Percentiles rank a stretch among this genome's conserved stretches.
Conservation (phyloP, 1,284 basidiomycete species). For the Heterobasidion annosum region DNA sequence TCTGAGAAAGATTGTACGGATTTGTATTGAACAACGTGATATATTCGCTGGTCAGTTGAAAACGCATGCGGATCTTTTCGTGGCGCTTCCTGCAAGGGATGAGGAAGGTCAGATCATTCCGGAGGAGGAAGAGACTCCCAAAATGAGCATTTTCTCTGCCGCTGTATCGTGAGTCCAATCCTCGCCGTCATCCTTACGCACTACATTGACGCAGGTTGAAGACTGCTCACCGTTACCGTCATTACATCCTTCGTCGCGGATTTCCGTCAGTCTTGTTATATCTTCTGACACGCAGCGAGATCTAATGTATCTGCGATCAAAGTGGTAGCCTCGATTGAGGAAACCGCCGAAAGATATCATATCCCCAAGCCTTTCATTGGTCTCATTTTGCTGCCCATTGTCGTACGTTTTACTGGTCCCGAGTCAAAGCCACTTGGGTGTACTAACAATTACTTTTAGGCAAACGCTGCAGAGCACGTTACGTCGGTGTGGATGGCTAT, state of each 20-base stretch:
- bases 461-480: conserved; percentile 74
- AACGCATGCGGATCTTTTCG: conserved; percentile 39
- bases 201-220: conserved; percentile 15
- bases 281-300: neutral
- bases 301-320: neutral
- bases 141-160: conserved; percentile 68
- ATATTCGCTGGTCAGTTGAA: conserved; percentile 27
- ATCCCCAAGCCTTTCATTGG: conserved; percentile 83
- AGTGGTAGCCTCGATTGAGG: conserved; percentile 89
- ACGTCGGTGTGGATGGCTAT: conserved; percentile 89
- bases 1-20: neutral
- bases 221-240: conserved; percentile 61
- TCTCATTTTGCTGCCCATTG: conserved; percentile 64
- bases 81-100: conserved; percentile 24
- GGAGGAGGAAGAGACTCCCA: conserved; percentile 40
- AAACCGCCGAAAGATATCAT: conserved; percentile 70
- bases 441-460: conserved; percentile 23
- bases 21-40: neutral
- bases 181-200: neutral
- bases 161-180: conserved; percentile 37
- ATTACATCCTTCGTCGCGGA: conserved; percentile 85
- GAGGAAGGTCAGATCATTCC: neutral
- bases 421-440: neutral
- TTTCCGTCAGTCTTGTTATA: conserved; percentile 36
- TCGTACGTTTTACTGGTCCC: conserved; percentile 32